These are phyloP conservation scores for Aureobasidium subglaciale DNA, from an alignment of 2,329 filamentous ascomycete genomes.

Conservation along the genomic window DNA sequence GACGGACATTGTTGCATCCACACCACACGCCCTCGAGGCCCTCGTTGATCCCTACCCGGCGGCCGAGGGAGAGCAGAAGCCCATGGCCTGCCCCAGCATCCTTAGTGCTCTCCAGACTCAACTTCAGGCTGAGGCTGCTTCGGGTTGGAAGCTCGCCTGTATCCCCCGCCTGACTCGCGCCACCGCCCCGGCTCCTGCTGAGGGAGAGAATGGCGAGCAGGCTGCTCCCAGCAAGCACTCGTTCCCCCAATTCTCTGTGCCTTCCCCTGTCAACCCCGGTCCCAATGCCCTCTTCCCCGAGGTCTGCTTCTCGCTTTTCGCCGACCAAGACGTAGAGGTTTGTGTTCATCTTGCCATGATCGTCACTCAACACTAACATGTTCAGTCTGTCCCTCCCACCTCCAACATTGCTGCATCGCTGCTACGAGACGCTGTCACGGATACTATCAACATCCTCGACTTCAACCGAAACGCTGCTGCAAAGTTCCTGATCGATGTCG, in stretches of 20 bases:
- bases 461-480: conserved; percentile 86
- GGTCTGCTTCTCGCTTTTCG: conserved; percentile 87
- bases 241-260: conserved; percentile 69
- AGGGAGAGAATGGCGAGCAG: conserved; percentile 55
- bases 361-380: too few species aligned
- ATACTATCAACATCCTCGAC: conserved; percentile 90
- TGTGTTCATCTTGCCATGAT: too few species aligned
- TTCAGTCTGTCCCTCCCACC: conserved; percentile 62
- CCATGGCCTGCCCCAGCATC: conserved; percentile 60
- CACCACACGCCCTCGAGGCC: conserved; percentile 75
- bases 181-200: conserved; percentile 21
- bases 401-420: conserved; percentile 72
- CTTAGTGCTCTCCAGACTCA: conserved; percentile 81
- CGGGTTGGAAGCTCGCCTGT: conserved; percentile 66
- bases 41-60: conserved; percentile 75
- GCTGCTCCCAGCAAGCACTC: conserved; percentile 56
- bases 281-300: conserved; percentile 79
- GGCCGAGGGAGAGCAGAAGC: conserved; percentile 51
- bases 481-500: conserved; percentile 84
- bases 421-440: conserved; percentile 75
- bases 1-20: conserved; percentile 88
- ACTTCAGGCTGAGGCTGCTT: conserved; percentile 66
- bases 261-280: conserved; percentile 67
- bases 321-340: conserved; percentile 68
- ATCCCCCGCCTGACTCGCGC: conserved; percentile 50